phyloP scores from a whole-genome alignment of 345 rosid species.

The Alliaria petiolata region DNA sequence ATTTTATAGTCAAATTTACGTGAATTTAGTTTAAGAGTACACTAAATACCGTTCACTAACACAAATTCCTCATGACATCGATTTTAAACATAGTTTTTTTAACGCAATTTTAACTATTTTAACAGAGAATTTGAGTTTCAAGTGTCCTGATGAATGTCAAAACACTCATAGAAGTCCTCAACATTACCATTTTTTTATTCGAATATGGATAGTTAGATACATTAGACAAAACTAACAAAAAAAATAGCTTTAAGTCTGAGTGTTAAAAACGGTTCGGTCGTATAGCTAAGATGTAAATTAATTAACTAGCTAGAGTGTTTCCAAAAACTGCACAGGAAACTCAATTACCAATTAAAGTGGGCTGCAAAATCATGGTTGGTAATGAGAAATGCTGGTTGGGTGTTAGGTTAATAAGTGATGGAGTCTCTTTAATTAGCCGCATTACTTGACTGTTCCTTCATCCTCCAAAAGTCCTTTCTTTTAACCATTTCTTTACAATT shows the following conservation, averaged over 20 bases:
- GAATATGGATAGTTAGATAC: neutral
- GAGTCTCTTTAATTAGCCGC: constrained; percentile 43
- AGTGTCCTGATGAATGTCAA: neutral
- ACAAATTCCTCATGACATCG: neutral
- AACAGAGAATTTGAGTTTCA: neutral
- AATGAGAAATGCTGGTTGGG: constrained; percentile 24
- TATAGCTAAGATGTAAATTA: neutral
- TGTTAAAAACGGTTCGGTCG: neutral
- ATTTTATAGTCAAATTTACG: neutral
- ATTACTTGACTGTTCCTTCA: constrained; percentile 46
- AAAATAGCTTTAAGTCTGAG: neutral
- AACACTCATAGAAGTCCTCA: neutral
- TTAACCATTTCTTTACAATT: neutral
- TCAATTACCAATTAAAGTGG: constrained; percentile 14
- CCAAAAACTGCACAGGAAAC: neutral
- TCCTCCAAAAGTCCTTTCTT: neutral
- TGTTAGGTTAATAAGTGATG: constrained; percentile 39
- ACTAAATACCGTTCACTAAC: neutral
- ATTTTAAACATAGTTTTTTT: too few species aligned
- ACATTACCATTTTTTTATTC: neutral
- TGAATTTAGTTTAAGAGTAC: neutral
- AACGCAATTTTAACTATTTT: neutral
- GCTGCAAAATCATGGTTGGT: constrained; percentile 18
- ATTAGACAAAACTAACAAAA: neutral
- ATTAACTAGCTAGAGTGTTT: neutral